Conservation (phyloP, 2,329 filamentous ascomycete species). For the Colletotrichum sp. region DNA sequence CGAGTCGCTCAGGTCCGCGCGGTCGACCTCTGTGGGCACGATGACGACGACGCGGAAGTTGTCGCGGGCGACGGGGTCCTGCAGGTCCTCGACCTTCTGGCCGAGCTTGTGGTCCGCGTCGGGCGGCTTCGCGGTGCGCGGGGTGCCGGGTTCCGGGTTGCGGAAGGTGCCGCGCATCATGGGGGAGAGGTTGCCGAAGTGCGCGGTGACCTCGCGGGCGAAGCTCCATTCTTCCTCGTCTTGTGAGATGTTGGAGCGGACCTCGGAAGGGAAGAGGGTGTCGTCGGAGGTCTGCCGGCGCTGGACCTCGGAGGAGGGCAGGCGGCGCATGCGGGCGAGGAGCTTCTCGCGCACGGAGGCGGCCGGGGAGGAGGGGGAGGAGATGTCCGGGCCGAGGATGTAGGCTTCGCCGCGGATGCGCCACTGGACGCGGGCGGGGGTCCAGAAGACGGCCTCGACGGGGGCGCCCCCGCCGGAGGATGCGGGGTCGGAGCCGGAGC, state of each 20-base stretch:
- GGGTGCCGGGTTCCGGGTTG: slow-evolving; percentile 71
- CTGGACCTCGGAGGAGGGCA: slow-evolving; percentile 31
- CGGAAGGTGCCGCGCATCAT: slow-evolving; percentile 79
- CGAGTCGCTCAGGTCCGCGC: slow-evolving; percentile 73
- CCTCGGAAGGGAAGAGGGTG: background rate
- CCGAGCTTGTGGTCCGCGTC: slow-evolving; percentile 49
- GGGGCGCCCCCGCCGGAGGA: slow-evolving; percentile 69
- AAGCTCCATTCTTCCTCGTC: slow-evolving; percentile 71
- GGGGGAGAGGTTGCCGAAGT: slow-evolving; percentile 89
- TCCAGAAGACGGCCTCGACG: slow-evolving; percentile 88
- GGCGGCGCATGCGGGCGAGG: slow-evolving; percentile 65
- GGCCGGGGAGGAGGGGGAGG: slow-evolving; percentile 28
- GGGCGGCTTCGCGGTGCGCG: slow-evolving; percentile 56
- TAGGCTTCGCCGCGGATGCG: slow-evolving; percentile 78
- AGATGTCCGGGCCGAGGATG: slow-evolving; percentile 73
- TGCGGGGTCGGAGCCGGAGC: slow-evolving; percentile 38
- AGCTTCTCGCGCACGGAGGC: slow-evolving; percentile 60
- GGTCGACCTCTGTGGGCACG: slow-evolving; percentile 78
- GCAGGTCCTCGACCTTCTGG: slow-evolving; percentile 71
- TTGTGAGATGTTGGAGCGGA: background rate
- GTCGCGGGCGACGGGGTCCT: slow-evolving; percentile 72
- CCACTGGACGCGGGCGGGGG: slow-evolving; percentile 79
- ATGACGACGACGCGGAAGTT: slow-evolving; percentile 89
- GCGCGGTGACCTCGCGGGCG: slow-evolving; percentile 78
- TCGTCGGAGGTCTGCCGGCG: slow-evolving; percentile 25